Evolutionary conservation across 2,329 filamentous ascomycete species (phyloP), one percentile per base, ranked within the genome.

Genomic region (Calonectria pseudoturangicola): DNA sequence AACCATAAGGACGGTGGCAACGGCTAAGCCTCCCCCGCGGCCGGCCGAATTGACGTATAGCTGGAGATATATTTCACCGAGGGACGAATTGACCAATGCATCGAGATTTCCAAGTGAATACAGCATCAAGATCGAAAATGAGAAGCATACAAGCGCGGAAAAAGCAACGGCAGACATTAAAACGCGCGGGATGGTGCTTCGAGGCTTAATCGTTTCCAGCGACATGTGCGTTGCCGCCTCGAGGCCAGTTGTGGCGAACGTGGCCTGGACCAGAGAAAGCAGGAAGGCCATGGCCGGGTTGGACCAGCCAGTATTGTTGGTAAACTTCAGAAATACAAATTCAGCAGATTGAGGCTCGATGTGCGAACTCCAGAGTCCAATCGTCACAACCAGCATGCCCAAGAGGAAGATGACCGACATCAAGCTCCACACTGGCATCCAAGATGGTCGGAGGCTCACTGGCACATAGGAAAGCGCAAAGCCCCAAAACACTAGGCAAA

Each of bases 11-110:
- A 13, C 21, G 18, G 18, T 58, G 4, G 54, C 30, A 25, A 58
- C 33, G 2, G 54, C 33, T 25, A 58, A 16, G 1, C 54, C 54
- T 12, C 54, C 54, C 4, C 15, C 54, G 3, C 54, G 33, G 15
- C 54, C 54, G 21, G 33, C 54, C 16, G 54, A 58, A 41, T 58
- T 58, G 54, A 58, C 54, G 21, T 58, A 58, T 4, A 58, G 54
- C 12, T 58, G 54, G 30, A 58, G 54, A 41, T 58, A 58, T n/a
- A 41, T 58, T 30, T 36, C 54, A 10, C 54, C 54, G 33, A 58
- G 54, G 12, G 54, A 58, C 8, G 54, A 58, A n/a, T 58, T 41
- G 54, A 58, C 7, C 18, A 58, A 30, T 13, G 2, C 33, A 12
- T 41, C 54, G 18, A 58, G 54, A 21, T 33, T 21, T 21, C 51